Conservation (phyloP, 2,329 filamentous ascomycete genomes). For the Coniochaeta ligniaria region DNA sequence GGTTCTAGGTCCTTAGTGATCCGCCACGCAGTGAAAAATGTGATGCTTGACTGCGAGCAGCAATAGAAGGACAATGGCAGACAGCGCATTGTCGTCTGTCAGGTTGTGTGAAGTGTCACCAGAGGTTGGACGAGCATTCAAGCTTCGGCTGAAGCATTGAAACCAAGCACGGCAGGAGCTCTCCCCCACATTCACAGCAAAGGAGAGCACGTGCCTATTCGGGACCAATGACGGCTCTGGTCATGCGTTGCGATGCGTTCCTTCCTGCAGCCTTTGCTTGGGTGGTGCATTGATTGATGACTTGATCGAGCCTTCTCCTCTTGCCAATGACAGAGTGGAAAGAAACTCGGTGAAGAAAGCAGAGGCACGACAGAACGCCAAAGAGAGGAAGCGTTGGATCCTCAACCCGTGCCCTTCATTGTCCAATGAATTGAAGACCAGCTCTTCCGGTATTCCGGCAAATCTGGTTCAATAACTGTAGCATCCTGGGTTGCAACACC, state of each 20-base stretch:
- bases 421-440: neutral
- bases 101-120: neutral
- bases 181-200: neutral
- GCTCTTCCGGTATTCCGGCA: neutral
- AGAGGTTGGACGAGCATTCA: neutral
- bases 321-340: neutral
- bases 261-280: neutral
- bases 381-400: neutral
- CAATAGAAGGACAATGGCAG: too few species aligned
- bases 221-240: neutral
- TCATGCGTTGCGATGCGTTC: neutral
- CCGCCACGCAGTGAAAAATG: neutral
- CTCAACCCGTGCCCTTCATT: neutral
- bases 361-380: neutral
- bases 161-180: neutral
- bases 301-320: neutral
- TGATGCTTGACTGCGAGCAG: neutral
- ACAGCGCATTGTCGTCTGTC: neutral
- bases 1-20: too few species aligned
- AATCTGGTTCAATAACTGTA: neutral
- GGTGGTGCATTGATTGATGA: neutral
- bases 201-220: neutral
- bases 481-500: neutral
- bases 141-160: neutral
- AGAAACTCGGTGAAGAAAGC: neutral